Evolutionary conservation across 2,329 filamentous ascomycete genomes (phyloP), one percentile per base, ranked within the genome.

Genomic region (Grosmannia penicillata): DNA sequence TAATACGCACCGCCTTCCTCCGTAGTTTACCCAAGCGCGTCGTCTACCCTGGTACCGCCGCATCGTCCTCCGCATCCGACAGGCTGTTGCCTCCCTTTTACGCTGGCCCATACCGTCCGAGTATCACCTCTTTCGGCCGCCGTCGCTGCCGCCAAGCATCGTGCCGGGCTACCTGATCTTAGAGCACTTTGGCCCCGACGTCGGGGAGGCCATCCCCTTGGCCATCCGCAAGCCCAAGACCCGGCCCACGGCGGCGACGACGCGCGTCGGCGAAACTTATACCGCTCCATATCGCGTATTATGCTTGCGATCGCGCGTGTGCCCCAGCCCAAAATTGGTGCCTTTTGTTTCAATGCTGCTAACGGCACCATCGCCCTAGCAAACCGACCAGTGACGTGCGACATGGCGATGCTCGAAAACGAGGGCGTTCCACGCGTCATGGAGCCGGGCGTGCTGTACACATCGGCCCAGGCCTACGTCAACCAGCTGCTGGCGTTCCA

Each of bases 401-500:
- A 44, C 13, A 43, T 51, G 11, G 43, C 51, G 15, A 52, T 55
- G 4, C 43, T 57, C 9, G 57, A 55, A n/a, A 59, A 56, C 45
- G 45, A 55, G 11, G 53, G 53, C 33, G 48, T 52, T 7, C 47
- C 41, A 25, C 51, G 52, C 42, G 48, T 43, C 8, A 57, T 60
- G 25, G 33, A 38, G 23, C 47, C 36, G 21, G 49, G 48, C 32
- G 43, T 53, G 22, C 57, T 52, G 13, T 60, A 56, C 42, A 45
- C 38, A 24, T 50, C 46, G 36, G 51, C 40, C 22, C 55, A 55
- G 33, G 45, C 45, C 23, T 56, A 46, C 36, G 46, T 49, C 4
- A 30, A 47, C 6, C 52, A 53, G 28, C 33, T 53, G 37, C 36
- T 53, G 13, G 44, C 50, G 11, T 45, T 54, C 5, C 49, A 55